Conservation (phyloP, 2,329 filamentous ascomycete species). For the Penicillium sp. region DNA sequence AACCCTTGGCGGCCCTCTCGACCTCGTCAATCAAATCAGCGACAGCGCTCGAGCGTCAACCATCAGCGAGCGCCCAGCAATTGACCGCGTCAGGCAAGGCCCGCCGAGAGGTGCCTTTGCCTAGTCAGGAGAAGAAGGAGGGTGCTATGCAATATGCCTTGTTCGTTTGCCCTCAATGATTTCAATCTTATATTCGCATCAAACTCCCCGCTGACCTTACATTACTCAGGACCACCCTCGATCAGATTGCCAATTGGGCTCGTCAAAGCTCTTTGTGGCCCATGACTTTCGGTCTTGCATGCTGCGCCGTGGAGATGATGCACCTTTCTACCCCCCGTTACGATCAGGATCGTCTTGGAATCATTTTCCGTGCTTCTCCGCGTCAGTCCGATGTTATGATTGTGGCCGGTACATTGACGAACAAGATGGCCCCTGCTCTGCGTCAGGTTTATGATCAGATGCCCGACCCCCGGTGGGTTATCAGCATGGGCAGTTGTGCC, state of each 20-base stretch:
- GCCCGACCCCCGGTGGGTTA: constrained; percentile 87
- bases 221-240: constrained; percentile 46
- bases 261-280: constrained; percentile 86
- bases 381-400: constrained; percentile 90
- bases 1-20: constrained; percentile 40
- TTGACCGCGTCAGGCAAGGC: constrained; percentile 44
- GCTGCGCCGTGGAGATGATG: constrained; percentile 94
- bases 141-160: constrained; percentile 53
- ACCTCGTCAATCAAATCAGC: constrained; percentile 45
- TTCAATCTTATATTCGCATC: not conserved
- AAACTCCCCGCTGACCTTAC: constrained; percentile 8
- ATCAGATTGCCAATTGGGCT: constrained; percentile 82
- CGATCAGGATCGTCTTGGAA: constrained; percentile 82
- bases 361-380: constrained; percentile 83
- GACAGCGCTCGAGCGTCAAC: constrained; percentile 40
- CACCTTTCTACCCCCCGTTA: constrained; percentile 85
- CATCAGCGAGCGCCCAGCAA: constrained; percentile 28
- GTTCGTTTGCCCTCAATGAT: constrained; percentile 28
- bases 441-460: constrained; percentile 93
- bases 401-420: constrained; percentile 82
- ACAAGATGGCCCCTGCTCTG: constrained; percentile 89
- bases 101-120: constrained; percentile 48
- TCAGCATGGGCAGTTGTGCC: constrained; percentile 81
- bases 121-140: constrained; percentile 51
- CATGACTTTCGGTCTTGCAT: constrained; percentile 88